Conservation (phyloP, 768 basidiomycete genomes). For the Lactifluus subvellereus region DNA sequence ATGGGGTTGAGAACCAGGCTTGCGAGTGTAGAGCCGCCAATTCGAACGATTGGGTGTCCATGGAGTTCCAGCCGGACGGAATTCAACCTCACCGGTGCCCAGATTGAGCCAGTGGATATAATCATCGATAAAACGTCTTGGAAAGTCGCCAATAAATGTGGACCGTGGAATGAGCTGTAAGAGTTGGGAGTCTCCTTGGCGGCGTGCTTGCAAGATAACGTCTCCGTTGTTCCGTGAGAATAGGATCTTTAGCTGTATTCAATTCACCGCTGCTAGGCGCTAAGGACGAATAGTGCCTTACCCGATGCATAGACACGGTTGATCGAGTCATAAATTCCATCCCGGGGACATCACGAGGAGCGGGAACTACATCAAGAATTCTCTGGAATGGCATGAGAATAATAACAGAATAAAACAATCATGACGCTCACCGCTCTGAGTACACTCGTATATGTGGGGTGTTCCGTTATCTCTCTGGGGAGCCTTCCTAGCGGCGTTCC, state of each 20-base stretch:
- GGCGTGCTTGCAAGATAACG: not conserved
- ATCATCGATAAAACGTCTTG: conserved; percentile 20
- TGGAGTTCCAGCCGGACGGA: conserved; percentile 29
- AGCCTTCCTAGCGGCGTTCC: conserved; percentile 9
- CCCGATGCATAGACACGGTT: not conserved
- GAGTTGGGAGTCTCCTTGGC: not conserved
- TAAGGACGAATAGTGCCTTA: not conserved
- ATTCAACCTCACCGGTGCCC: conserved; percentile 22
- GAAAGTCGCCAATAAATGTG: conserved; percentile 31
- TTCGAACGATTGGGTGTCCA: conserved; percentile 30
- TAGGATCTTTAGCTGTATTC: not conserved
- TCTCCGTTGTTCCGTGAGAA: not conserved
- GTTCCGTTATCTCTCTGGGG: not conserved
- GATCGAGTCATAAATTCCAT: conserved; percentile 8
- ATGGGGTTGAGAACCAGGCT: not conserved
- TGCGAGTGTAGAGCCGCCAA: conserved; percentile 26
- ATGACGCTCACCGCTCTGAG: not conserved
- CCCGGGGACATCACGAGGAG: not conserved
- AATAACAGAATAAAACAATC: not conserved
- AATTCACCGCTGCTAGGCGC: not conserved
- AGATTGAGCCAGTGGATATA: not conserved
- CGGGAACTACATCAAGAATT: not conserved
- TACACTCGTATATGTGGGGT: not conserved
- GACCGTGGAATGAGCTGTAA: conserved; percentile 33
- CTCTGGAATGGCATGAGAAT: not conserved